phyloP scores from a whole-genome alignment of 129 eudicot species.

The Arctium lappa region DNA sequence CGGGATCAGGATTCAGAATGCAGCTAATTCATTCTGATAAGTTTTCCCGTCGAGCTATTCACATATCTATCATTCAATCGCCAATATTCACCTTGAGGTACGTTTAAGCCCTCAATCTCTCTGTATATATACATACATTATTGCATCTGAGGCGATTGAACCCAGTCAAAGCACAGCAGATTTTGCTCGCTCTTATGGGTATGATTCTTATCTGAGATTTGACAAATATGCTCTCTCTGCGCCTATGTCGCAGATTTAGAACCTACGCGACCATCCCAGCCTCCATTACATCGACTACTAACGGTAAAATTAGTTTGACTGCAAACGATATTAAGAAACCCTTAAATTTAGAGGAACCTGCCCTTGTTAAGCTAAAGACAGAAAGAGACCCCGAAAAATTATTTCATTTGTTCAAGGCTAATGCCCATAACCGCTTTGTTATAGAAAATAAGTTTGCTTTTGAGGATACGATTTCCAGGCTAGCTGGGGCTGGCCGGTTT shows the following conservation, averaged over 20 bases:
- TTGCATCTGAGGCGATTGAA: neutral
- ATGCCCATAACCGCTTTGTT: constrained; percentile 57
- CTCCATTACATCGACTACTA: constrained; percentile 1
- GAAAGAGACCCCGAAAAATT: constrained; percentile 76
- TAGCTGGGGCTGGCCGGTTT: constrained; percentile 72
- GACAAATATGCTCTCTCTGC: constrained; percentile 32
- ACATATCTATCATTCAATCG: constrained; percentile 3
- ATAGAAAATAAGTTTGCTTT: constrained; percentile 65
- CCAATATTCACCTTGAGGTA: constrained; percentile 14
- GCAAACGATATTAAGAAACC: constrained; percentile 31
- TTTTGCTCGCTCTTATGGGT: neutral
- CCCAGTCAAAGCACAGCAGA: neutral
- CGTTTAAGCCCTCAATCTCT: constrained; percentile 9
- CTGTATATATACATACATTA: neutral
- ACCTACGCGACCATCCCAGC: constrained; percentile 13
- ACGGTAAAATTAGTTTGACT: constrained; percentile 1
- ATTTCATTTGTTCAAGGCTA: constrained; percentile 60
- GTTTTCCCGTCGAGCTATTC: neutral
- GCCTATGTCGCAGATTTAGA: constrained; percentile 29
- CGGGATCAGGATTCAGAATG: neutral
- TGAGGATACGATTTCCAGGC: constrained; percentile 65
- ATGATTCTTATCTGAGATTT: constrained; percentile 23
- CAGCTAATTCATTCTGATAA: constrained; percentile 7
- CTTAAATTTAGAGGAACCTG: constrained; percentile 48
- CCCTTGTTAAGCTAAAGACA: constrained; percentile 50